Conservation (phyloP, 768 basidiomycete genomes). For the Gymnopilus junonius region DNA sequence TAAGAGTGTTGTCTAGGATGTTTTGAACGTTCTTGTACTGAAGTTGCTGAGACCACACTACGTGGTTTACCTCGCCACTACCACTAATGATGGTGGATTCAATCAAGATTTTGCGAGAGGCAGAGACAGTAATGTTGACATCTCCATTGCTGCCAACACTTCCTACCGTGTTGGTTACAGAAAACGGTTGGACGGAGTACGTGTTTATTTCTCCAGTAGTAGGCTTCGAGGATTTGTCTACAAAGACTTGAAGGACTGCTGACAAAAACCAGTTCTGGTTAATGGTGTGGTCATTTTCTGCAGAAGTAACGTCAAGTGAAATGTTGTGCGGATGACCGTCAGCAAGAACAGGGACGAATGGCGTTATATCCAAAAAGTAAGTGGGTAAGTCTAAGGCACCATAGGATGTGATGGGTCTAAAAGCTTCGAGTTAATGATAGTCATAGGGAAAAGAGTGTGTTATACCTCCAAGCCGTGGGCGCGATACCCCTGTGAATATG, state of each 20-base stretch:
- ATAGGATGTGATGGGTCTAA: slow-evolving; percentile 74
- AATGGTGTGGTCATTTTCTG: slow-evolving; percentile 65
- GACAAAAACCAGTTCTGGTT: slow-evolving; percentile 82
- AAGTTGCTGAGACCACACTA: slow-evolving; percentile 65
- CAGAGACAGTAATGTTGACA: slow-evolving; percentile 65
- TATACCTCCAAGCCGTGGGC: slow-evolving; percentile 70
- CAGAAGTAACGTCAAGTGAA: slow-evolving; percentile 74
- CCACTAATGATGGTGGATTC: slow-evolving; percentile 65
- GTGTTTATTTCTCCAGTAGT: slow-evolving; percentile 71
- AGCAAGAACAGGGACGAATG: slow-evolving; percentile 61
- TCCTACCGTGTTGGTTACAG: slow-evolving; percentile 53
- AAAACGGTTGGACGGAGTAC: slow-evolving; percentile 63
- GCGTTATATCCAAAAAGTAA: slow-evolving; percentile 78
- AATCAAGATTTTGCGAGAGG: slow-evolving; percentile 59
- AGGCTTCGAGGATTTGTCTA: slow-evolving; percentile 60
- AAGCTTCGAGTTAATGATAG: background rate
- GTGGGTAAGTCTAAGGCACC: slow-evolving; percentile 79
- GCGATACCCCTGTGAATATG: slow-evolving; percentile 80
- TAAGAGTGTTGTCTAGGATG: slow-evolving; percentile 51
- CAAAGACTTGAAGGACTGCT: slow-evolving; percentile 69
- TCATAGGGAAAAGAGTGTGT: background rate
- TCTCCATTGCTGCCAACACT: slow-evolving; percentile 44
- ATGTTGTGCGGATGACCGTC: slow-evolving; percentile 74
- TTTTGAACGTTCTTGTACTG: slow-evolving; percentile 65
- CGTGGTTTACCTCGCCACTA: slow-evolving; percentile 58